Conservation (phyloP, 441 rosid genomes). For the Oxalis stricta region DNA sequence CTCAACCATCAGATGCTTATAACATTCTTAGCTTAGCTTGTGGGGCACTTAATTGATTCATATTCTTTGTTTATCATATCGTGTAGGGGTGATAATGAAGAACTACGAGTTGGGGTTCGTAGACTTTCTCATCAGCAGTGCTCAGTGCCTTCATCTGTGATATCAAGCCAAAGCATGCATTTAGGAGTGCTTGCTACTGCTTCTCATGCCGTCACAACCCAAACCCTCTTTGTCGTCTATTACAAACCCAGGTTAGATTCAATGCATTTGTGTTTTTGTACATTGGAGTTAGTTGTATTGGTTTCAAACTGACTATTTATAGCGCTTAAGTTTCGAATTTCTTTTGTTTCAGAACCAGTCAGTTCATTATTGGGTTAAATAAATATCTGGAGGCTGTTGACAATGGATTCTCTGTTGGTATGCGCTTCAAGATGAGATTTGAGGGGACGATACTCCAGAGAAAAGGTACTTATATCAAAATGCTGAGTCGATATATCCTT, state of each 20-base stretch:
- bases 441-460: slow-evolving; percentile 95
- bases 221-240: slow-evolving; percentile 64
- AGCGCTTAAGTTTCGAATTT: too few species aligned
- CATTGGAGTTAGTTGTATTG: too few species aligned
- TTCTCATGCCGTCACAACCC: slow-evolving; percentile 74
- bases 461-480: slow-evolving; percentile 41
- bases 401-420: slow-evolving; percentile 48
- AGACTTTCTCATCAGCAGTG: slow-evolving; percentile 53
- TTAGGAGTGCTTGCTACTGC: slow-evolving; percentile 97
- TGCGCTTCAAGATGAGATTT: slow-evolving; percentile 92
- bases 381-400: slow-evolving; percentile 54
- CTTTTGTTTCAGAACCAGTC: slow-evolving; percentile 62
- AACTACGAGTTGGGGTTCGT: slow-evolving; percentile 75
- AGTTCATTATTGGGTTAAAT: slow-evolving; percentile 63
- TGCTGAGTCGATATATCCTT: too few species aligned
- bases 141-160: slow-evolving; percentile 76
- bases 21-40: background rate
- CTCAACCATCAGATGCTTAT: background rate
- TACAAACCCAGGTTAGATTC: slow-evolving; percentile 82
- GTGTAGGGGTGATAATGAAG: slow-evolving; percentile 55
- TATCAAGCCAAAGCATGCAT: slow-evolving; percentile 96
- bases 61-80: slow-evolving; percentile 5
- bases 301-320: too few species aligned
- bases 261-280: background rate
- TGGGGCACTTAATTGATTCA: slow-evolving; percentile 1